These are phyloP conservation scores for Podaxis sp. DNA, from an alignment of 768 basidiomycete species.

Conservation along the genomic window DNA sequence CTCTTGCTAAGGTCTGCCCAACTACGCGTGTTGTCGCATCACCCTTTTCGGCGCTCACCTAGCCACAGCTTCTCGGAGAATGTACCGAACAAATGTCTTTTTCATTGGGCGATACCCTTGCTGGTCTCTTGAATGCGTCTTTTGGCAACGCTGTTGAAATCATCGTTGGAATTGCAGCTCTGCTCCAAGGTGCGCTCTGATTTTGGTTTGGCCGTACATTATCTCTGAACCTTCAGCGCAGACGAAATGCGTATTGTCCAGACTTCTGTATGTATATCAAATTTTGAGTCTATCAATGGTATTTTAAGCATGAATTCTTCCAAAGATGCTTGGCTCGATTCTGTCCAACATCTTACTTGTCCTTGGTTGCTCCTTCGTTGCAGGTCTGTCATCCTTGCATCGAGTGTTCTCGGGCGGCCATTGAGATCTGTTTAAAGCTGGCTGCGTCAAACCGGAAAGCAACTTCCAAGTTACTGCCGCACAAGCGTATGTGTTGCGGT, in stretches of 20 bases:
- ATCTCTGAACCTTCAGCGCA: constrained; percentile 26
- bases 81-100: constrained; percentile 81
- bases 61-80: constrained; percentile 65
- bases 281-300: background rate
- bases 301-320: background rate
- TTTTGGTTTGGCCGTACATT: background rate
- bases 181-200: constrained; percentile 60
- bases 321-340: constrained; percentile 86
- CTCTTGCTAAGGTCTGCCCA: constrained; percentile 75
- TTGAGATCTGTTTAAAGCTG: constrained; percentile 42
- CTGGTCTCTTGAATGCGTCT: constrained; percentile 83
- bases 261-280: constrained; percentile 61
- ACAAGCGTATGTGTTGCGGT: constrained; percentile 63
- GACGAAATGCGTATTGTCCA: constrained; percentile 88
- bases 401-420: background rate
- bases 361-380: constrained; percentile 87
- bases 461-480: constrained; percentile 83
- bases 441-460: constrained; percentile 63
- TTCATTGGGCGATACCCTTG: constrained; percentile 80
- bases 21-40: constrained; percentile 1
- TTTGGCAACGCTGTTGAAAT: constrained; percentile 87
- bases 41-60: constrained; percentile 6
- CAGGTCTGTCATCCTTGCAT: constrained; percentile 43
- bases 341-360: constrained; percentile 89
- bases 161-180: constrained; percentile 84